These are phyloP conservation scores for Chloris gayana DNA, from an alignment of 176 grass and related monocot genomes.

Conservation along the genomic window DNA sequence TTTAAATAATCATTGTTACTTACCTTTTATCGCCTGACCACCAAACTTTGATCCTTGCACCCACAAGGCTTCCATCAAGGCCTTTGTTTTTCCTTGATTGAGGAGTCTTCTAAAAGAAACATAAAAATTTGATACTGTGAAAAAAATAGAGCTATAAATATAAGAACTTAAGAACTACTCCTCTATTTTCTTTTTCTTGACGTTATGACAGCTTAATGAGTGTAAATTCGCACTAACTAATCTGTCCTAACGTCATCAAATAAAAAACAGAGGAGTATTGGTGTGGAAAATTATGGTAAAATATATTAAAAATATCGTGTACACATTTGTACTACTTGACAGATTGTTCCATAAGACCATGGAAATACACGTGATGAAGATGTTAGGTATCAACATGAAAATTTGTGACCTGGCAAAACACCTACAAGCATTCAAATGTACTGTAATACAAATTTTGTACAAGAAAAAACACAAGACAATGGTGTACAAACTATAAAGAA, in stretches of 20 bases:
- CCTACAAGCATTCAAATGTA: background rate
- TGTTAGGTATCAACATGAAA: background rate
- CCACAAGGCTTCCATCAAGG: constrained; percentile 68
- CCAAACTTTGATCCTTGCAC: constrained; percentile 89
- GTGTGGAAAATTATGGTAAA: background rate
- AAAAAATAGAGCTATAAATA: background rate
- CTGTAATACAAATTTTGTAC: background rate
- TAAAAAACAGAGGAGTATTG: no score
- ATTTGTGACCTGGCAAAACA: background rate
- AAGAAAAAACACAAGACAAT: no score
- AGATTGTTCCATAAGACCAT: background rate
- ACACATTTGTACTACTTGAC: background rate
- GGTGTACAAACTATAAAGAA: no score
- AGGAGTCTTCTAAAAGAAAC: constrained; percentile 46
- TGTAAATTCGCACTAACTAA: no score
- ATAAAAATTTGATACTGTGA: constrained; percentile 21
- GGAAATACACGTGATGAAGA: background rate
- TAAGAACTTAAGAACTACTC: no score
- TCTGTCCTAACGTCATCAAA: no score
- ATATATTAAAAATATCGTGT: background rate
- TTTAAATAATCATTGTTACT: constrained; percentile 40
- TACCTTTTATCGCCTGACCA: constrained; percentile 91
- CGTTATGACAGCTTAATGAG: no score
- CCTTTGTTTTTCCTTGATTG: constrained; percentile 61
- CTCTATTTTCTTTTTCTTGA: no score